Base-by-base conservation (phyloP, 805 yeast genomes). In the Ogataea zsoltii region DNA sequence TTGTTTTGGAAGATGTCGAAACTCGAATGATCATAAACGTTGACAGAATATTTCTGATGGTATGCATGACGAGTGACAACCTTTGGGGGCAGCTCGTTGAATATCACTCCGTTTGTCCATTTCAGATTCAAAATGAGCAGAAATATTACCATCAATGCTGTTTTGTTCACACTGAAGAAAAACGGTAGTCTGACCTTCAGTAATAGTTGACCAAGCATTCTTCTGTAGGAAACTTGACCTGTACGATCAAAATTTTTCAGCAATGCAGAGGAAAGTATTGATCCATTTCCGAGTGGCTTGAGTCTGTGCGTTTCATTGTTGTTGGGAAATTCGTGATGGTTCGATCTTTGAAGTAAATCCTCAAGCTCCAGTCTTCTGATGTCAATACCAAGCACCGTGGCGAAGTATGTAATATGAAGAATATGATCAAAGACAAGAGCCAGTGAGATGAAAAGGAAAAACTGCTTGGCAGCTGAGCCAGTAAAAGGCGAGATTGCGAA, bases 311-410 rank as follows among this genome's bases (percentile, higher is more conserved):
- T 21, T 19, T 41, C 39, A 16, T 38, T 34, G 14, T 33, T 21
- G 10, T 41, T 32, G n/a, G 37, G n/a, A n/a, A 42, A 38, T 28
- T 53, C 57, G 32, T 45, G 54, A 14, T 49, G 49, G 34, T 42
- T 38, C 5, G 57, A 45, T 18, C 52, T 40, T 45, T 59, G 70
- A 38, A 77, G 58, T 11, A 82, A 59, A 48, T 82, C 88, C 13
- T 76, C 76, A 14, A 83, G 69, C 53, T 84, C 91, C 21, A 76
- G 61, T 43, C 88, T 71, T 38, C 82, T 75, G 25, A 82, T 66
- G 65, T 88, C 96, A 31, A 88, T 76, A 14, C 84, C 73, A 25
- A 87, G 66, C 1, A 86, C 79, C 0, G 89, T 80, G 1, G 82
- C 68, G 47, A 86, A 77, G 61, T 72, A 87, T 1, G 91, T 77